A percentile compares a stretch with the other conserved stretches of the same genome.
These are phyloP conservation scores for Schizosaccharomyces octosporus DNA, from an alignment of 805 yeast species.

Conservation along the genomic window DNA sequence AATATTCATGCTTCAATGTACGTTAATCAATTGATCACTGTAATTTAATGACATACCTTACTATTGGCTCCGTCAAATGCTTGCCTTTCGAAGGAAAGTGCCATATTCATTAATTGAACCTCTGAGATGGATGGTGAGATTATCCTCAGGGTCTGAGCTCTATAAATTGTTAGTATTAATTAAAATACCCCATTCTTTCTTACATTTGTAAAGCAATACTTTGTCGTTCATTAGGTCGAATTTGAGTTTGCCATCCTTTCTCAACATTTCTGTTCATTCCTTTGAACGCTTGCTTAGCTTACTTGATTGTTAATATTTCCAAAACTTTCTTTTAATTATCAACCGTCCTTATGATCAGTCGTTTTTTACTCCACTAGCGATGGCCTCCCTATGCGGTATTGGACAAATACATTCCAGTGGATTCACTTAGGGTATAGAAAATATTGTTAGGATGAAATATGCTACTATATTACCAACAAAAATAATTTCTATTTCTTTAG, in stretches of 20 bases:
- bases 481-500: too few species aligned
- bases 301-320: background rate
- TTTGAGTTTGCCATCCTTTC: background rate
- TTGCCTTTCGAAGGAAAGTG: background rate
- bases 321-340: too few species aligned
- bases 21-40: background rate
- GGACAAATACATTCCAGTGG: too few species aligned
- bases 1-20: background rate
- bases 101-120: background rate
- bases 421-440: too few species aligned
- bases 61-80: background rate
- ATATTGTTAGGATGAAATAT: too few species aligned
- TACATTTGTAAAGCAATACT: conserved; percentile 1
- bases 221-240: background rate
- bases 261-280: background rate
- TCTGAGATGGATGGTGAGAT: background rate
- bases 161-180: background rate
- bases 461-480: too few species aligned
- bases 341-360: too few species aligned
- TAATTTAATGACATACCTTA: background rate
- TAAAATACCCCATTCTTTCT: background rate
- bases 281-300: background rate
- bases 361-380: too few species aligned
- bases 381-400: too few species aligned
- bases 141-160: background rate